phyloP scores from a whole-genome alignment of 2,329 filamentous ascomycete species.

The Gyromitra esculenta region DNA sequence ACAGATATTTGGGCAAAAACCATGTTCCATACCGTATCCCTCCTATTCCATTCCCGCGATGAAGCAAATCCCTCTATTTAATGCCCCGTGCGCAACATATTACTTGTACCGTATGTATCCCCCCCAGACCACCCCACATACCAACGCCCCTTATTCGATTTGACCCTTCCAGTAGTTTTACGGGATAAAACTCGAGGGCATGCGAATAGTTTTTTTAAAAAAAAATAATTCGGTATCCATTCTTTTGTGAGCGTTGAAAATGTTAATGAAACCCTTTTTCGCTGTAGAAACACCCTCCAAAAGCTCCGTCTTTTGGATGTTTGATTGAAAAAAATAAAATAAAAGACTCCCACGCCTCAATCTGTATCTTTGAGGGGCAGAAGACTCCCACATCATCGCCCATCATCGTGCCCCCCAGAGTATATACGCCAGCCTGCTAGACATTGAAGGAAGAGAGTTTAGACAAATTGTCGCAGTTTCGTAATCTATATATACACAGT shows the following conservation, averaged over 20 bases:
- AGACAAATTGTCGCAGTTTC: constrained; percentile 58
- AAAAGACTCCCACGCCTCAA: constrained; percentile 14
- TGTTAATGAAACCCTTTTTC: constrained; percentile 6
- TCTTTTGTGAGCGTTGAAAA: constrained; percentile 22
- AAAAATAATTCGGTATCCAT: constrained; percentile 35
- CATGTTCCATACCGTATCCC: background rate
- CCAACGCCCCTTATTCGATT: background rate
- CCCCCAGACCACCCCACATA: background rate
- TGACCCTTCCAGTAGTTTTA: background rate
- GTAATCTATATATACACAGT: constrained; percentile 55
- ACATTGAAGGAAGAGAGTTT: background rate
- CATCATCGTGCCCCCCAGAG: background rate
- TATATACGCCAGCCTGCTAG: constrained; percentile 15
- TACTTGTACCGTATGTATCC: constrained; percentile 5
- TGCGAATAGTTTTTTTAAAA: constrained; percentile 18
- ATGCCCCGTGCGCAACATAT: constrained; percentile 2
- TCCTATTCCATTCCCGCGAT: constrained; percentile 2
- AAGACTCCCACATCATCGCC: background rate
- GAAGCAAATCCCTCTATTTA: constrained; percentile 30
- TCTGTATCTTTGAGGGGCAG: constrained; percentile 5
- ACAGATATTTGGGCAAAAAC: background rate
- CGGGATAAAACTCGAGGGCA: constrained; percentile 3
- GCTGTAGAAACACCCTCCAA: constrained; percentile 4
- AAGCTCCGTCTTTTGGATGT: constrained; percentile 27
- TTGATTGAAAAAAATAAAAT: constrained; percentile 26